Evolutionary conservation across 2,329 filamentous ascomycete genomes (phyloP).

Genomic region (Colletotrichum melonis): DNA sequence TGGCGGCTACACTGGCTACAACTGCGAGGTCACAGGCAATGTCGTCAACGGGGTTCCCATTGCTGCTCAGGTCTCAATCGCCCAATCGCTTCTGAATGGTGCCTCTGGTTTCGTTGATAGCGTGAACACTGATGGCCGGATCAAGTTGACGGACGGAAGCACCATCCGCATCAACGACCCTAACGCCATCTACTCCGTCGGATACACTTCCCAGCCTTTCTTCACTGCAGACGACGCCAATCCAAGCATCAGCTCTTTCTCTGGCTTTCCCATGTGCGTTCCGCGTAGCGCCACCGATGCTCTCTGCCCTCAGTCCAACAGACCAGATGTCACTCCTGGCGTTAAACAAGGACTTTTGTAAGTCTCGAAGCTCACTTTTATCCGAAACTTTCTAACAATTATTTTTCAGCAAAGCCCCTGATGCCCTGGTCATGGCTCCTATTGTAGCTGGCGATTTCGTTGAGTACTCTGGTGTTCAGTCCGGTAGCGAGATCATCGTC

Average conservation of each 20-base stretch:
- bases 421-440: conserved; percentile 53
- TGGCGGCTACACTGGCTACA: conserved; percentile 9
- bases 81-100: conserved; percentile 48
- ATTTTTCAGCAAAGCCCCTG: conserved; percentile 43
- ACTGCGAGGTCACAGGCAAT: conserved; percentile 49
- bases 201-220: conserved; percentile 48
- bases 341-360: conserved; percentile 37
- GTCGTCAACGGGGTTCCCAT: conserved; percentile 48
- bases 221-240: conserved; percentile 60
- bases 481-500: conserved; percentile 47
- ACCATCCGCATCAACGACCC: conserved; percentile 55
- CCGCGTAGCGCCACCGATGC: conserved; percentile 50
- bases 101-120: conserved; percentile 49
- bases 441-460: conserved; percentile 53
- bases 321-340: conserved; percentile 38
- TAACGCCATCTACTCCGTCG: conserved; percentile 52
- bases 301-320: conserved; percentile 50
- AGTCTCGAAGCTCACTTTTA: not conserved
- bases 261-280: conserved; percentile 64
- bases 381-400: not conserved
- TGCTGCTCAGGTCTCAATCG: conserved; percentile 50
- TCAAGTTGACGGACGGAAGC: conserved; percentile 50
- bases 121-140: conserved; percentile 46
- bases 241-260: conserved; percentile 58
- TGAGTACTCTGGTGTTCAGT: conserved; percentile 50